Conservation (phyloP, 2,329 filamentous ascomycete species). For the Neonectria faginata region DNA sequence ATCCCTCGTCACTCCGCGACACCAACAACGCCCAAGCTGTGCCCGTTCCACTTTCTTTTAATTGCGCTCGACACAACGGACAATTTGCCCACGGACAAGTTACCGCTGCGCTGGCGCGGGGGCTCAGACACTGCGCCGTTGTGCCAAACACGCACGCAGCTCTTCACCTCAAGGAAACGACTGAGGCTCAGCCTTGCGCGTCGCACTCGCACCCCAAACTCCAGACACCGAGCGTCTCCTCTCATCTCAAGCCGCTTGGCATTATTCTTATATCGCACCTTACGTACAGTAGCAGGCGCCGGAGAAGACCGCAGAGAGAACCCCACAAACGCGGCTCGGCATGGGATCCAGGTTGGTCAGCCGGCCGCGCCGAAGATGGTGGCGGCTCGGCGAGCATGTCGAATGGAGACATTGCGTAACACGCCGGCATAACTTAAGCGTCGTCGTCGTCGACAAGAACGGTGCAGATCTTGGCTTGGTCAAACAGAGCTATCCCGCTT, state of each 20-base stretch:
- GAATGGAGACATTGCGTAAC: conserved; percentile 11
- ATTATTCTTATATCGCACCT: too few relatives aligned
- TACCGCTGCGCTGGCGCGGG: conserved; percentile 1
- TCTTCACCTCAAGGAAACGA: background rate
- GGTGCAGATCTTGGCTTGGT: background rate
- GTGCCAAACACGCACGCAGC: background rate
- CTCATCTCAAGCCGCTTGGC: background rate
- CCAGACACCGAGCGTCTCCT: background rate
- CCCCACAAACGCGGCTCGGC: conserved; percentile 8
- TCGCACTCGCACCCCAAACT: background rate
- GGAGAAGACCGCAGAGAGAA: conserved; percentile 9
- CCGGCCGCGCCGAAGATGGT: conserved; percentile 23
- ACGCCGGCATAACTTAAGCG: background rate
- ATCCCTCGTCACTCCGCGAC: background rate
- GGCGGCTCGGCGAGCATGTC: conserved; percentile 14
- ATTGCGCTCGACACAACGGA: background rate
- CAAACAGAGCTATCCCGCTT: background rate
- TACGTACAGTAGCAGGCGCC: background rate
- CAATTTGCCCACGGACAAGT: background rate
- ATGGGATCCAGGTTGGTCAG: background rate
- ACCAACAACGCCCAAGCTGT: background rate
- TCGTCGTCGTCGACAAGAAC: background rate
- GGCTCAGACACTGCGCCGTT: conserved; percentile 5
- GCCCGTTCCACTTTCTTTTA: background rate
- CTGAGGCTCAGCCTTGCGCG: background rate